Base-by-base conservation (phyloP, 768 basidiomycete genomes). In the Lentinus tigrinus region DNA sequence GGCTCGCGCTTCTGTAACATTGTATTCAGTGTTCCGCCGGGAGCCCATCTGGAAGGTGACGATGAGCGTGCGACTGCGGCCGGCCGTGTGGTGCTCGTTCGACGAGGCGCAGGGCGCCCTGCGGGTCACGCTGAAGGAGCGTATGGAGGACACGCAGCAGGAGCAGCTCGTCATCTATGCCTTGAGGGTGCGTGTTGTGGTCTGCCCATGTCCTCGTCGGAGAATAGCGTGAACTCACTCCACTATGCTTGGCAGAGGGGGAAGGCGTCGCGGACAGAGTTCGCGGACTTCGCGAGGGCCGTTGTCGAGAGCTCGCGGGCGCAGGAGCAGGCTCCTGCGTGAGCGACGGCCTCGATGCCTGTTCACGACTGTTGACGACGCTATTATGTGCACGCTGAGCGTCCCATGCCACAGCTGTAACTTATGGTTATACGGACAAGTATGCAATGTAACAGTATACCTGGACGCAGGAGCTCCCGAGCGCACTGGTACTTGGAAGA, bases 1-100 rank as follows among this genome's bases (percentile, higher is more conserved):
- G n/a, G n/a, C 27, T 46, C 43, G 9, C 61, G 14, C 17, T 1
- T 43, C 21, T 46, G 19, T 19, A 19, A n/a, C n/a, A n/a, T n/a
- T n/a, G n/a, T 14, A 7, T 13, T 11, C 23, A 87, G 87, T 88
- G 14, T 88, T 89, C 72, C 82, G 87, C 7, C 83, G 87, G 5
- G 87, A 88, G 61, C 87, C 85, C 0, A 70, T 89, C 27, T 83
- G 84, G 77, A 83, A 88, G 64, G 83, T 88, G 0, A 82, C 86
- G 0, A 84, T 88, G 84, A 88, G 87, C 65, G 73, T 85, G 42
- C 79, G 80, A 23, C 66, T 89, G 50, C 74, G 74, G 43, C 74
- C 83, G 8, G 70, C 81, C 9, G 76, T 88, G 42, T 80, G 84
- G 42, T 87, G 84, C 60, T 76, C 81, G 21, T 86, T 78, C 66